A percentile compares a stretch with the other conserved stretches of the same genome.
phyloP scores from a whole-genome alignment of 257 asterid species.

The Salvia miltiorrhiza region DNA sequence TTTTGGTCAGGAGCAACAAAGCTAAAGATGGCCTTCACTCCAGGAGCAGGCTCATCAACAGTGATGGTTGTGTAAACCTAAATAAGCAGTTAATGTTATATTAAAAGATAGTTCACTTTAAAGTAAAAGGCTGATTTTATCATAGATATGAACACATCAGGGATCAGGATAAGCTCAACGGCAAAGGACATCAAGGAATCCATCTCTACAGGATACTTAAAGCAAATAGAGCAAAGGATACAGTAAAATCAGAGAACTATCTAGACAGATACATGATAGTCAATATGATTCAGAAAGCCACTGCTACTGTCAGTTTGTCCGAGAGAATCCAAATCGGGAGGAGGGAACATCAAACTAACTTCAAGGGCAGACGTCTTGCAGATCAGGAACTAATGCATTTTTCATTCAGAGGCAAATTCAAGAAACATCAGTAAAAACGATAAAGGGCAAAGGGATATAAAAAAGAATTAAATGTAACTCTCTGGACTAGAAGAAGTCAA shows the following conservation, averaged over 20 bases:
- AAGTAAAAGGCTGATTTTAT: background rate
- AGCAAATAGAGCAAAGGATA: background rate
- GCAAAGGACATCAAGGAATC: constrained; percentile 10
- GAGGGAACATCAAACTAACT: constrained; percentile 7
- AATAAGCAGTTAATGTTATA: constrained; percentile 10
- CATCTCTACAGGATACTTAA: background rate
- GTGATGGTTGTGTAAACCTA: constrained; percentile 77
- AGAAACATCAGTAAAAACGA: background rate
- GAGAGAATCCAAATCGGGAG: background rate
- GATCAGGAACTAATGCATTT: constrained; percentile 3
- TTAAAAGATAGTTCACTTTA: background rate
- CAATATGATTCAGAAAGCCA: constrained; percentile 3
- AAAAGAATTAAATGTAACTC: background rate
- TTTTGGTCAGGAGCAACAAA: constrained; percentile 80
- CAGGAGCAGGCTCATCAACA: constrained; percentile 91
- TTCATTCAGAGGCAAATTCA: background rate
- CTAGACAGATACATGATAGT: background rate
- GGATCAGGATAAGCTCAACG: background rate
- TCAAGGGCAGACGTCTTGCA: background rate
- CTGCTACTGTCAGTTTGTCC: background rate
- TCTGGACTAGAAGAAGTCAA: background rate
- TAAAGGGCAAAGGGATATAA: background rate
- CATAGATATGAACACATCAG: background rate
- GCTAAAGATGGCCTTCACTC: constrained; percentile 86
- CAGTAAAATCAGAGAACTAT: background rate